Base-by-base conservation (phyloP, 495 filamentous ascomycete genomes). In the Penicillium taxi region DNA sequence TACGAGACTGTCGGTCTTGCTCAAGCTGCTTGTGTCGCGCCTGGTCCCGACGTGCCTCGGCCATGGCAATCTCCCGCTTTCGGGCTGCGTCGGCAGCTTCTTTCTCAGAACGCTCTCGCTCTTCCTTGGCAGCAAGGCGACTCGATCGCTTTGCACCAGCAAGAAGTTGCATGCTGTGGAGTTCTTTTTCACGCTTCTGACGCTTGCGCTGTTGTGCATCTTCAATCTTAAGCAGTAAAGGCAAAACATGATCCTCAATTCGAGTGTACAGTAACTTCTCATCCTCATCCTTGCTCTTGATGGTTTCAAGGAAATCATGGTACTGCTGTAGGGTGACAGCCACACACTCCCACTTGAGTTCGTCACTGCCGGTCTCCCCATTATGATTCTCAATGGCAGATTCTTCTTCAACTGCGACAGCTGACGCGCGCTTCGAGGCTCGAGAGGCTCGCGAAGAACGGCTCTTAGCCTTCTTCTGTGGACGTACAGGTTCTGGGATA, bases 101-200 rank as follows among this genome's bases (percentile, higher is more conserved):
- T 37, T 84, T 81, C 16, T 86, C 79, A 36, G 78, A 59, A 45
- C 79, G 78, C 42, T 86, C 85, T 36, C 78, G 82, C 55, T 94
- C 84, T 18, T 76, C 62, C 60, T 87, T 94, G 35, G 74, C 71
- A 22, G 86, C 86, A 32, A 96, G 72, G 32, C 91, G 78, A 45
- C 85, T 90, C 1, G 91, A 96, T 38, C 91, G 69, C 64, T 98
- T 98, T 0, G 91, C 90, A 26, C 82, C 82, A n/a, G 86, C 88
- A 44, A 96, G 68, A 48, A 89, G 83, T 53, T 90, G 77, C 45
- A 90, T 53, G 46, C 78, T 85, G 35, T 84, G 61, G 20, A 93
- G 53, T 48, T 95, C 88, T 53, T 84, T 87, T 56, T 90, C 80
- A 41, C 77, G 75, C 58, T 79, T 73, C 50, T 84, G 84, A 27